phyloP scores from a whole-genome alignment of 1,284 basidiomycete genomes.

The Ceratobasidium sp. region DNA sequence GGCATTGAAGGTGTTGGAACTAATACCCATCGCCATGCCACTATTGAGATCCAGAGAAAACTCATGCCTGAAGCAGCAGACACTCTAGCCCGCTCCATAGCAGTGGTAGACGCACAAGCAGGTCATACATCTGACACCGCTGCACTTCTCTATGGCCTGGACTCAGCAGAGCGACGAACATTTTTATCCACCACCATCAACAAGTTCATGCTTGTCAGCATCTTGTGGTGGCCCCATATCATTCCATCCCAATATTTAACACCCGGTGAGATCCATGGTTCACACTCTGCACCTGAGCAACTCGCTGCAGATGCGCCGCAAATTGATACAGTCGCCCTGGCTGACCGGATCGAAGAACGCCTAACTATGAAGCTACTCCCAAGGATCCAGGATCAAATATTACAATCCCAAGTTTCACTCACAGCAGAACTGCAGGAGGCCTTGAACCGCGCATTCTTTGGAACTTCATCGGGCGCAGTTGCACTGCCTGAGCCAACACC shows the following conservation, averaged over 20 bases:
- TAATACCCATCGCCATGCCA: neutral
- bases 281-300: no score
- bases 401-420: no score
- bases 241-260: neutral
- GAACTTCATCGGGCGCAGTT: no score
- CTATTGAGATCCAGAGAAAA: neutral
- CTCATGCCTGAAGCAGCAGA: slow-evolving; percentile 1
- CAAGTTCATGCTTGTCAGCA: slow-evolving; percentile 13
- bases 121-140: slow-evolving; percentile 2
- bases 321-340: no score
- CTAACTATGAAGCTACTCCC: no score
- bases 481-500: no score
- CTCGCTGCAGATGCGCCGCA: no score
- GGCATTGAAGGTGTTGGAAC: neutral
- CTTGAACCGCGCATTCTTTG: no score
- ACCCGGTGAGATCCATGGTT: no score
- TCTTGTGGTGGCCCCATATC: slow-evolving; percentile 1
- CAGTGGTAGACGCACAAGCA: slow-evolving; percentile 9
- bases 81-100: neutral
- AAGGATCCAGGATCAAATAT: no score
- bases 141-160: neutral
- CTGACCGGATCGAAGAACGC: no score
- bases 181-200: slow-evolving; percentile 5
- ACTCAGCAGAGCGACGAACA: neutral
- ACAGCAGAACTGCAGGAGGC: no score